Percentiles rank a stretch among this genome's conserved stretches.
These are phyloP conservation scores for Hypoxylon sp. DNA, from an alignment of 2,329 filamentous ascomycete species.

Conservation along the genomic window DNA sequence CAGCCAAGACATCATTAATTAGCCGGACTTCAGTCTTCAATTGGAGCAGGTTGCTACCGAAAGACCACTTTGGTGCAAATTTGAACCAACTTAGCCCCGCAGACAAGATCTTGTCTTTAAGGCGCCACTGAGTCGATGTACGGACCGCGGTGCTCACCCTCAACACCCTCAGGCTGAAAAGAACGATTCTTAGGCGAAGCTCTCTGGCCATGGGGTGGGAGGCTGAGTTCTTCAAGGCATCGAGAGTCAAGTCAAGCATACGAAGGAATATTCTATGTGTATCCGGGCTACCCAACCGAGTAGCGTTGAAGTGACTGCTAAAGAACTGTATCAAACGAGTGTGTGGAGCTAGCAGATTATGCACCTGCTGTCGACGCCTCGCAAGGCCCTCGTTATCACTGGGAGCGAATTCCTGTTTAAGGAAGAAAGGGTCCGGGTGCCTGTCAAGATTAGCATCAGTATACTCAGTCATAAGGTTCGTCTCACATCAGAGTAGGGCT, in stretches of 20 bases:
- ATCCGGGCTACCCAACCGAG: slow-evolving; percentile 84
- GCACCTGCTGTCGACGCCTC: slow-evolving; percentile 81
- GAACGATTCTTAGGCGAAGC: slow-evolving; percentile 87
- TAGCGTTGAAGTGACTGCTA: slow-evolving; percentile 93
- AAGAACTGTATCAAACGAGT: slow-evolving; percentile 89
- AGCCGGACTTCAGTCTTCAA: slow-evolving; percentile 92
- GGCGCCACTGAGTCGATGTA: slow-evolving; percentile 77
- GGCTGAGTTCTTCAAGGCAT: slow-evolving; percentile 76
- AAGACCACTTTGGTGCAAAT: slow-evolving; percentile 88
- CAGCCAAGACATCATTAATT: slow-evolving; percentile 78
- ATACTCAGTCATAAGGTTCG: neutral
- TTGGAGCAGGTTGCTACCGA: slow-evolving; percentile 92
- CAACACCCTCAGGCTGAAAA: slow-evolving; percentile 85
- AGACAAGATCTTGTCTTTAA: slow-evolving; percentile 91
- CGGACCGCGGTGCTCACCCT: slow-evolving; percentile 76
- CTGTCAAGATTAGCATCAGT: slow-evolving; percentile 56
- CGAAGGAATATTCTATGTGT: slow-evolving; percentile 85
- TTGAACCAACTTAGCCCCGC: slow-evolving; percentile 92
- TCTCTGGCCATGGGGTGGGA: slow-evolving; percentile 91
- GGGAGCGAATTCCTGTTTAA: slow-evolving; percentile 92
- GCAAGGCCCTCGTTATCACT: slow-evolving; percentile 82
- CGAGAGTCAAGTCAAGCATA: slow-evolving; percentile 82
- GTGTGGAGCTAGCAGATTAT: slow-evolving; percentile 89
- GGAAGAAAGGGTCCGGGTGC: slow-evolving; percentile 88
- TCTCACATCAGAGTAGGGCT: slow-evolving; percentile 74